Conservation (phyloP, 2,329 filamentous ascomycete genomes). For the Chaetothyriales sp. region DNA sequence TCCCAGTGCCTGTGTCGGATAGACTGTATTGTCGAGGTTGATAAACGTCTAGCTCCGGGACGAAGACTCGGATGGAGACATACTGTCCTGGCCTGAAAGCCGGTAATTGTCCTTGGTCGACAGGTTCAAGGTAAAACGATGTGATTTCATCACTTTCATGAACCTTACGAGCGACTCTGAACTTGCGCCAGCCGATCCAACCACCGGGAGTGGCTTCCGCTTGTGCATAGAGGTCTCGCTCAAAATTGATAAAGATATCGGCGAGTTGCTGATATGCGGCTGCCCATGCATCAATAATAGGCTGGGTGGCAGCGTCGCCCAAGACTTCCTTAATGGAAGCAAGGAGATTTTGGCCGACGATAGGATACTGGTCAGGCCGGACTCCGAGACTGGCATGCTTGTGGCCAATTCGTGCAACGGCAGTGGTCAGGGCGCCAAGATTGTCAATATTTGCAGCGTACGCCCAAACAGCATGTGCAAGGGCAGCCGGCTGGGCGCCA, state of each 20-base stretch:
- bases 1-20: slow-evolving; percentile 40
- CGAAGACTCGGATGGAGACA: slow-evolving; percentile 47
- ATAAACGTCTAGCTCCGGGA: slow-evolving; percentile 45
- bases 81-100: slow-evolving; percentile 59
- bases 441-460: slow-evolving; percentile 62
- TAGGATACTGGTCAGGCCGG: slow-evolving; percentile 53
- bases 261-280: slow-evolving; percentile 62
- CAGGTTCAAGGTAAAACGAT: slow-evolving; percentile 55
- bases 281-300: slow-evolving; percentile 53
- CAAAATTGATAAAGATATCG: slow-evolving; percentile 55
- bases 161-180: slow-evolving; percentile 51
- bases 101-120: slow-evolving; percentile 48
- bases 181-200: slow-evolving; percentile 56
- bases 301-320: slow-evolving; percentile 51
- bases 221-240: slow-evolving; percentile 45
- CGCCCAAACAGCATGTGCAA: slow-evolving; percentile 54
- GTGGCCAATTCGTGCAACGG: slow-evolving; percentile 57
- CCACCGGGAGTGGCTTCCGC: slow-evolving; percentile 15
- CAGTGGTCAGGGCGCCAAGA: slow-evolving; percentile 43
- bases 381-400: slow-evolving; percentile 62
- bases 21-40: slow-evolving; percentile 63
- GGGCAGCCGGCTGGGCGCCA: slow-evolving; percentile 54
- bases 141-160: slow-evolving; percentile 55
- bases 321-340: slow-evolving; percentile 54
- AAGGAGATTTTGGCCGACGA: slow-evolving; percentile 57